Evolutionary conservation across 768 basidiomycete species (phyloP).

Genomic region (Xerocomellus amylosporus): DNA sequence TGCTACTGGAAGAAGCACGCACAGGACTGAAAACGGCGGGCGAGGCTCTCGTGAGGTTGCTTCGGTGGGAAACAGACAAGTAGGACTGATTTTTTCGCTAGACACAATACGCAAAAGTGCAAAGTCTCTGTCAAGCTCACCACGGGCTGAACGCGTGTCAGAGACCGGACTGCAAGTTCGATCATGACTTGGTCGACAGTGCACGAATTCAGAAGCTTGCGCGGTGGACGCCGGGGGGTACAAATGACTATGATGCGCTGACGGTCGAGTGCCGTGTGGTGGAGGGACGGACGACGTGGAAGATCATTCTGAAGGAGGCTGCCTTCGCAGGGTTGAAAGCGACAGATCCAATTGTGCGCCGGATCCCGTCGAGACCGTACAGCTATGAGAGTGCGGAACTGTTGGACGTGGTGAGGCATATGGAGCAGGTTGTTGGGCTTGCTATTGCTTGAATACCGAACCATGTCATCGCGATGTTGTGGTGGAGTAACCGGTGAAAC

Average conservation of each 20-base stretch:
- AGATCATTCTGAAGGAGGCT: conserved; percentile 15
- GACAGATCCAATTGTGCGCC: conserved; percentile 8
- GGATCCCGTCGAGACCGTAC: conserved; percentile 11
- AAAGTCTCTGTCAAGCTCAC: conserved; percentile 17
- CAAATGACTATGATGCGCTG: conserved; percentile 6
- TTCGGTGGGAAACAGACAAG: neutral
- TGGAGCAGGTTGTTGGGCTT: conserved; percentile 11
- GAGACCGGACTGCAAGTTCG: conserved; percentile 14
- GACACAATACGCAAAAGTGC: conserved; percentile 11
- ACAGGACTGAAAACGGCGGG: conserved; percentile 5
- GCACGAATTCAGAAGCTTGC: conserved; percentile 13
- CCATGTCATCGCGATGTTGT: too few species aligned
- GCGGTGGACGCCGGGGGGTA: neutral
- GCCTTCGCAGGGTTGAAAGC: conserved; percentile 7
- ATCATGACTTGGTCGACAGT: conserved; percentile 17
- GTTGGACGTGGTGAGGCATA: conserved; percentile 17
- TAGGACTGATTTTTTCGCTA: neutral
- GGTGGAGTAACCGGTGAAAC: too few species aligned
- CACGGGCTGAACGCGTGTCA: conserved; percentile 6
- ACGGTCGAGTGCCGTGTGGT: conserved; percentile 16
- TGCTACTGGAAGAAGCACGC: conserved; percentile 7
- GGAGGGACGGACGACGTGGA: conserved; percentile 11
- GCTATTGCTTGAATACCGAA: neutral
- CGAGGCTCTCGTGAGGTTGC: conserved; percentile 6
- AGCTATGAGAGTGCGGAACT: conserved; percentile 12